Evolutionary conservation across 306 rosid species (phyloP).

Genomic region (Carpinus fangiana): DNA sequence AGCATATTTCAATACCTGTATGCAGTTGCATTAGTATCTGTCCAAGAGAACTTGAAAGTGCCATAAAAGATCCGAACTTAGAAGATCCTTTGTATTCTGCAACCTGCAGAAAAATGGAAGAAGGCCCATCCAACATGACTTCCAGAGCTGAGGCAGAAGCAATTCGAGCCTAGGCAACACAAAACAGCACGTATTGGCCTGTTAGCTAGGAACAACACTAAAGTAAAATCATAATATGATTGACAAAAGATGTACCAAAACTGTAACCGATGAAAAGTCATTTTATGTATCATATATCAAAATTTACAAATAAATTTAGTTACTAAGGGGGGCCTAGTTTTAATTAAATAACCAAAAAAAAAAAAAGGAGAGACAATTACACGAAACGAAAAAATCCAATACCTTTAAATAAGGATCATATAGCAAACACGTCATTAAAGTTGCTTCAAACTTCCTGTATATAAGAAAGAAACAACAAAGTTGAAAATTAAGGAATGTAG

Average conservation of each 20-base stretch:
- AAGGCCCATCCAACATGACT: constrained; percentile 77
- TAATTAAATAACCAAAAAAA: constrained; percentile 7
- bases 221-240: constrained; percentile 10
- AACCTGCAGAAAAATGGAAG: constrained; percentile 80
- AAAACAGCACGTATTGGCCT: constrained; percentile 31
- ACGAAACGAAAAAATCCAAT: constrained; percentile 27
- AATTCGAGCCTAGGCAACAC: constrained; percentile 60
- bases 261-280: neutral
- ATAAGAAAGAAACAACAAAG: constrained; percentile 24
- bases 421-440: constrained; percentile 80
- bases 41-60: constrained; percentile 91
- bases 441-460: constrained; percentile 82
- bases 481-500: neutral
- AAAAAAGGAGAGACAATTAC: constrained; percentile 7
- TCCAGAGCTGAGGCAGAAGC: constrained; percentile 75
- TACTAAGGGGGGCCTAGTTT: neutral
- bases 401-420: constrained; percentile 93
- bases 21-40: constrained; percentile 88
- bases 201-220: constrained; percentile 24
- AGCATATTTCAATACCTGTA: constrained; percentile 48
- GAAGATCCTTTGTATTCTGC: constrained; percentile 82
- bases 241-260: neutral
- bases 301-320: neutral
- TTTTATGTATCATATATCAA: neutral
- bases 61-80: constrained; percentile 83